Percentiles rank a stretch among this genome's conserved stretches.
phyloP scores from a whole-genome alignment of 257 asterid species.

The Haberlea rhodopensis region DNA sequence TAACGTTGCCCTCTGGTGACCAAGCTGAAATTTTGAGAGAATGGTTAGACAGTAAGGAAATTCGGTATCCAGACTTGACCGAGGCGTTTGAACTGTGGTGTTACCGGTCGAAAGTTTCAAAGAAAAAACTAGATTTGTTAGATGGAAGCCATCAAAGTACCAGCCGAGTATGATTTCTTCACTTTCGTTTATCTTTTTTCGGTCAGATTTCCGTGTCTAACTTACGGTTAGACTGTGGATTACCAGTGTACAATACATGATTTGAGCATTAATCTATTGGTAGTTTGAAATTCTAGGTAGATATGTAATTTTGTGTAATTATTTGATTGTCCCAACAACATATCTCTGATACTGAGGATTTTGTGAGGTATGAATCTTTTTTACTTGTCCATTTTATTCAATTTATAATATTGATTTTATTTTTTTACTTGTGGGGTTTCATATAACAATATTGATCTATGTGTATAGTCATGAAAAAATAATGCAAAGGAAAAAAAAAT shows the following conservation, averaged over 20 bases:
- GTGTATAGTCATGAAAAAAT: neutral
- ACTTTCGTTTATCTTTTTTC: slow-evolving; percentile 11
- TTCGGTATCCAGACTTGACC: slow-evolving; percentile 73
- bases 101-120: slow-evolving; percentile 77
- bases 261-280: neutral
- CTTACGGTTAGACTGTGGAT: neutral
- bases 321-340: neutral
- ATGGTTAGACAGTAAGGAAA: slow-evolving; percentile 58
- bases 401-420: no score
- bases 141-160: slow-evolving; percentile 35
- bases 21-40: slow-evolving; percentile 74
- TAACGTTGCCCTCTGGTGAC: slow-evolving; percentile 67
- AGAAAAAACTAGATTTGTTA: slow-evolving; percentile 52
- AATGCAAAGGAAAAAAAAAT: neutral
- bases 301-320: slow-evolving; percentile 7
- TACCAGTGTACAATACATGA: neutral
- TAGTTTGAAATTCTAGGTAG: slow-evolving; percentile 15
- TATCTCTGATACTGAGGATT: neutral
- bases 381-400: neutral
- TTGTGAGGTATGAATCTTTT: neutral
- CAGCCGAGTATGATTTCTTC: slow-evolving; percentile 35
- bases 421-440: neutral
- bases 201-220: neutral
- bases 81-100: slow-evolving; percentile 97
- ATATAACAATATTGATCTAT: neutral